Conservation (phyloP, 441 rosid genomes). For the Croton laevigatus region DNA sequence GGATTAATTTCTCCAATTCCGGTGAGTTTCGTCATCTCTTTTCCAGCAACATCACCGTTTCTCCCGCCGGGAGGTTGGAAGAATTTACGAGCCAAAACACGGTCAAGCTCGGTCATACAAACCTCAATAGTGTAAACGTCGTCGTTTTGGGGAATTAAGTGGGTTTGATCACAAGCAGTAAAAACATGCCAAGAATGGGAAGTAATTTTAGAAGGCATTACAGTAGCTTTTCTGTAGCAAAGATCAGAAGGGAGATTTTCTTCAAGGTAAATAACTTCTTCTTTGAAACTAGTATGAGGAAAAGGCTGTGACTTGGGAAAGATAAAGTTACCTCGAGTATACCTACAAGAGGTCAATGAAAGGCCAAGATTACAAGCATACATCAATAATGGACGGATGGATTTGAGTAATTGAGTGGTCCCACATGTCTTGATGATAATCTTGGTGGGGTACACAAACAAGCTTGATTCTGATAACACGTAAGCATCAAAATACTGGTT, state of each 20-base stretch:
- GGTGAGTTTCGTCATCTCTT: conserved; percentile 74
- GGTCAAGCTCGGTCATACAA: conserved; percentile 95
- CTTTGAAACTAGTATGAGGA: conserved; percentile 80
- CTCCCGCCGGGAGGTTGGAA: conserved; percentile 41
- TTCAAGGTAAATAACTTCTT: conserved; percentile 68
- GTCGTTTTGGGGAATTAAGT: conserved; percentile 1
- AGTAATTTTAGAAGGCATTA: conserved; percentile 62
- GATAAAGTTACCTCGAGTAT: conserved; percentile 90
- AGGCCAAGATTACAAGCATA: conserved; percentile 64
- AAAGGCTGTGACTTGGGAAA: conserved; percentile 90
- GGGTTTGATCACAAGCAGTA: conserved; percentile 47
- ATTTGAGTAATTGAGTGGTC: conserved; percentile 88
- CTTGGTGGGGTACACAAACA: conserved; percentile 88
- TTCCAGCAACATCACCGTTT: conserved; percentile 56
- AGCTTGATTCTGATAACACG: conserved; percentile 90
- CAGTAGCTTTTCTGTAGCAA: conserved; percentile 64
- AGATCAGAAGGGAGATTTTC: conserved; percentile 56
- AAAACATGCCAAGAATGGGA: conserved; percentile 90
- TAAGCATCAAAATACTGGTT: conserved; percentile 82
- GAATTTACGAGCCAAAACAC: conserved; percentile 55
- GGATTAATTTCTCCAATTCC: conserved; percentile 71
- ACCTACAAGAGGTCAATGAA: conserved; percentile 55
- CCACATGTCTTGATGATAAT: conserved; percentile 98
- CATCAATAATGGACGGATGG: conserved; percentile 70
- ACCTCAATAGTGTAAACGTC: conserved; percentile 63